A percentile compares a stretch with the other conserved stretches of the same genome.
Conservation (phyloP, 257 asterid species). For the Capsicum baccatum region DNA sequence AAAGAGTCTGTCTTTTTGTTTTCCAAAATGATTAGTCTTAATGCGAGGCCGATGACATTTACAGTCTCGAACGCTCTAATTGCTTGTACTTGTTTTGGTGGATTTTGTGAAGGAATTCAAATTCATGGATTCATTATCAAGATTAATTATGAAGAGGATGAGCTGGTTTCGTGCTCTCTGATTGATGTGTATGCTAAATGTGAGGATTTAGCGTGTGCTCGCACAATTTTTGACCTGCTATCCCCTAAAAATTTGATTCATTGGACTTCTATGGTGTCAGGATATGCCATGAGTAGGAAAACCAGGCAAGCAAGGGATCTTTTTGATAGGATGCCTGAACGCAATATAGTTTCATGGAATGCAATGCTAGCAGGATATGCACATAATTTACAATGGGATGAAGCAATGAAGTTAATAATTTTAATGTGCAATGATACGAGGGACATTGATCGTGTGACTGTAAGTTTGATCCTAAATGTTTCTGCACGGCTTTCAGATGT, state of each 20-base stretch:
- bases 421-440: constrained; percentile 51
- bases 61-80: constrained; percentile 77
- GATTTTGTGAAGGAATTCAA: constrained; percentile 62
- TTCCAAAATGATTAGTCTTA: constrained; percentile 55
- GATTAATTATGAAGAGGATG: constrained; percentile 54
- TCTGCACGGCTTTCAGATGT: constrained; percentile 65
- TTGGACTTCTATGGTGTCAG: constrained; percentile 69
- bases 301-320: constrained; percentile 56
- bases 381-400: constrained; percentile 59
- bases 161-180: constrained; percentile 64
- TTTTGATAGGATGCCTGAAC: constrained; percentile 71
- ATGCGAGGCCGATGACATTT: constrained; percentile 61
- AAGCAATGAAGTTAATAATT: constrained; percentile 61
- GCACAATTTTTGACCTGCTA: constrained; percentile 52
- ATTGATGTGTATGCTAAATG: constrained; percentile 67
- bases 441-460: constrained; percentile 62
- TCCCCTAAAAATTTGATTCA: constrained; percentile 55
- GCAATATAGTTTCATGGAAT: constrained; percentile 73
- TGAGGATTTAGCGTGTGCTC: constrained; percentile 66
- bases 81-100: constrained; percentile 63
- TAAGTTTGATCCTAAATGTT: constrained; percentile 61
- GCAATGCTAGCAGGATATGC: constrained; percentile 78
- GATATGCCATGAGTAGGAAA: constrained; percentile 58
- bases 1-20: constrained; percentile 63
- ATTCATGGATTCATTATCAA: constrained; percentile 71